A percentile compares a stretch with the other conserved stretches of the same genome.
Conservation (phyloP, 139 green algal species). For the Chlorella sp. region DNA sequence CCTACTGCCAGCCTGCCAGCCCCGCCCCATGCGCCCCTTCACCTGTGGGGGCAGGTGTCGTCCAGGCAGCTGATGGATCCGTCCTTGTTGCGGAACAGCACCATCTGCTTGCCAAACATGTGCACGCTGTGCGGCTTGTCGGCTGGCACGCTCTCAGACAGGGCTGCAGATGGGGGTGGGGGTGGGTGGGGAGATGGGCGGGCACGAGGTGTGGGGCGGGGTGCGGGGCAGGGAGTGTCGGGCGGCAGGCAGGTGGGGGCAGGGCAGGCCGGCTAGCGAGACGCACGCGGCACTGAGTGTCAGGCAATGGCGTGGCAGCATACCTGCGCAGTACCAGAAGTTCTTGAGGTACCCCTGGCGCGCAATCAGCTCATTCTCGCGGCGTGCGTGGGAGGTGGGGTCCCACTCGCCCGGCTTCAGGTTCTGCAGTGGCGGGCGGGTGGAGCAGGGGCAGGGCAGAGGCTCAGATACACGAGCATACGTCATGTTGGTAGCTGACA, state of each 20-base stretch:
- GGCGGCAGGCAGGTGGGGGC: not conserved
- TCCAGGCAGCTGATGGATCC: slow-evolving; percentile 69
- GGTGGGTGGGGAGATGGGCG: not conserved
- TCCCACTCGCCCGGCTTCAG: not conserved
- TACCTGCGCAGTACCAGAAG: slow-evolving; percentile 78
- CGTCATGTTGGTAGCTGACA: too few relatives aligned
- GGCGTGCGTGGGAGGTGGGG: not conserved
- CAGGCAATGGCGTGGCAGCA: not conserved
- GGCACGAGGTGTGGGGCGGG: not conserved
- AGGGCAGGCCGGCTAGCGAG: too few relatives aligned
- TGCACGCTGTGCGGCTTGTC: not conserved
- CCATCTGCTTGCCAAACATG: slow-evolving; percentile 8
- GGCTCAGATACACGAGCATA: too few relatives aligned
- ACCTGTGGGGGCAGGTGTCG: slow-evolving; percentile 82
- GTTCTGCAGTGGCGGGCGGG: not conserved
- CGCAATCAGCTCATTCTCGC: slow-evolving; percentile 65
- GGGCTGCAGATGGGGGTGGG: not conserved
- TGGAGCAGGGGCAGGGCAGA: too few relatives aligned
- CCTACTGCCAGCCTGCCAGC: not conserved
- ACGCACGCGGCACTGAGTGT: not conserved
- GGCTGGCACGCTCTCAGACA: not conserved
- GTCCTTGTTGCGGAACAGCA: slow-evolving; percentile 22
- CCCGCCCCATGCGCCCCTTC: not conserved
- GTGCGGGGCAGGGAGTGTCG: too few relatives aligned
- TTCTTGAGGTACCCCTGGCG: slow-evolving; percentile 71